Evolutionary conservation across 1,284 basidiomycete species (phyloP).

Genomic region (Ceraceosorus guamensis): DNA sequence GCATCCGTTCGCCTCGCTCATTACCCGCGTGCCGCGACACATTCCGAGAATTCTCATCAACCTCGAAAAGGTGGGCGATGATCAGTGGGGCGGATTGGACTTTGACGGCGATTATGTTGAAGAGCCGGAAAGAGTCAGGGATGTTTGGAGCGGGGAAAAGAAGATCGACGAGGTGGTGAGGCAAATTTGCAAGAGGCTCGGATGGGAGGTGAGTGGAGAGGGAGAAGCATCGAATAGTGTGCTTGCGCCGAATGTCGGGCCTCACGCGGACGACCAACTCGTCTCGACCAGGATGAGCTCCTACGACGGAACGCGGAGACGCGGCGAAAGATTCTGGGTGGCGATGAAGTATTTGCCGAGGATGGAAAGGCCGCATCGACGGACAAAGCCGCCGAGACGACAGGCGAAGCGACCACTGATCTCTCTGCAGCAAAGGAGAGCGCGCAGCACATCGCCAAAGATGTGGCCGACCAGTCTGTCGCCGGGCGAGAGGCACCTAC

Average conservation of each 20-base stretch:
- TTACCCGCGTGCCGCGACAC: slow-evolving; percentile 49
- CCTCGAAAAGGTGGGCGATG: slow-evolving; percentile 54
- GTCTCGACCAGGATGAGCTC: background rate
- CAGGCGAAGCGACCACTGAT: background rate
- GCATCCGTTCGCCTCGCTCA: slow-evolving; percentile 55
- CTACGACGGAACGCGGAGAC: background rate
- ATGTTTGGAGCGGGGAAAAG: slow-evolving; percentile 35
- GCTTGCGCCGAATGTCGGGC: background rate
- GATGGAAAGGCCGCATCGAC: background rate
- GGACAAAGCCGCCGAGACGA: background rate
- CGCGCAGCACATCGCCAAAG: no score
- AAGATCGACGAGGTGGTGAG: slow-evolving; percentile 17
- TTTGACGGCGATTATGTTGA: slow-evolving; percentile 24
- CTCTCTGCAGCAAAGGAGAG: no score
- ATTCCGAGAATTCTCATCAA: slow-evolving; percentile 56
- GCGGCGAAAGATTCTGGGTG: background rate
- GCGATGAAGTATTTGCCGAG: background rate
- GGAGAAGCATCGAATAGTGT: background rate
- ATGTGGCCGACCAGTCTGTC: no score
- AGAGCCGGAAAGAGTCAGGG: slow-evolving; percentile 12
- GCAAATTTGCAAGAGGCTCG: slow-evolving; percentile 1
- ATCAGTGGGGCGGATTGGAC: slow-evolving; percentile 41
- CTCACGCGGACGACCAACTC: background rate
- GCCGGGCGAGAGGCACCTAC: no score
- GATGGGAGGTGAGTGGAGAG: slow-evolving; percentile 7